A percentile compares a stretch with the other conserved stretches of the same genome.
These are phyloP conservation scores for Thecaphora thlaspeos DNA, from an alignment of 1,284 basidiomycete species.

Conservation along the genomic window DNA sequence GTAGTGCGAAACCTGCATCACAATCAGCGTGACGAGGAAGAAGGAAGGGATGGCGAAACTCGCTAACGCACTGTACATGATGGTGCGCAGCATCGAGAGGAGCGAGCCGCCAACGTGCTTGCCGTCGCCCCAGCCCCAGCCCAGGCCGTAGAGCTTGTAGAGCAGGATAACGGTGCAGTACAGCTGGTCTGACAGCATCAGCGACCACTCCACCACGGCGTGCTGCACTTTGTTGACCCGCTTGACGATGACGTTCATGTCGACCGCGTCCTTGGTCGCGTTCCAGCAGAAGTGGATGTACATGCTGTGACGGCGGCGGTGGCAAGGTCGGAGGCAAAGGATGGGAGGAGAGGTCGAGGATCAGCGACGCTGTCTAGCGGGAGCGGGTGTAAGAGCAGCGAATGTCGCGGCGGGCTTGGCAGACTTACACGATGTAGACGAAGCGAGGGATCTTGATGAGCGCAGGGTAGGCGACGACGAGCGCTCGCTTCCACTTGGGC, in stretches of 20 bases:
- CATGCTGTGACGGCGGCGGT: background rate
- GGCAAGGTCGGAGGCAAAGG: too few relatives aligned
- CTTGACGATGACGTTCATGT: slow-evolving; percentile 11
- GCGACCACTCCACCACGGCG: slow-evolving; percentile 12
- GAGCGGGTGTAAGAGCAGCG: too few relatives aligned
- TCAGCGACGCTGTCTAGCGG: too few relatives aligned
- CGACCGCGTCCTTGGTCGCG: background rate
- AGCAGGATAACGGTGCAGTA: slow-evolving; percentile 19
- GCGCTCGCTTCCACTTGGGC: slow-evolving; percentile 7
- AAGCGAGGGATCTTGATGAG: slow-evolving; percentile 61
- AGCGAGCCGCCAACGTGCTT: slow-evolving; percentile 17
- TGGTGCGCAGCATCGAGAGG: slow-evolving; percentile 9
- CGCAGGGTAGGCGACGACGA: slow-evolving; percentile 12
- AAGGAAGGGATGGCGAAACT: slow-evolving; percentile 16
- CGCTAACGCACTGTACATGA: slow-evolving; percentile 17
- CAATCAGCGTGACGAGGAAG: slow-evolving; percentile 16
- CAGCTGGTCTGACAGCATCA: slow-evolving; percentile 23
- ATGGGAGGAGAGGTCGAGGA: too few relatives aligned
- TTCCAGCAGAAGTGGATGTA: slow-evolving; percentile 11
- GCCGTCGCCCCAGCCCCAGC: slow-evolving; percentile 25
- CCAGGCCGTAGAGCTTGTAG: slow-evolving; percentile 17
- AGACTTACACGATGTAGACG: slow-evolving; percentile 7
- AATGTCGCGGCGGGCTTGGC: too few relatives aligned
- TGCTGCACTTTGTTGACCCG: slow-evolving; percentile 14
- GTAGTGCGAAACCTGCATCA: slow-evolving; percentile 11